phyloP scores from a whole-genome alignment of 768 basidiomycete genomes.

The Pisolithus marmoratus region DNA sequence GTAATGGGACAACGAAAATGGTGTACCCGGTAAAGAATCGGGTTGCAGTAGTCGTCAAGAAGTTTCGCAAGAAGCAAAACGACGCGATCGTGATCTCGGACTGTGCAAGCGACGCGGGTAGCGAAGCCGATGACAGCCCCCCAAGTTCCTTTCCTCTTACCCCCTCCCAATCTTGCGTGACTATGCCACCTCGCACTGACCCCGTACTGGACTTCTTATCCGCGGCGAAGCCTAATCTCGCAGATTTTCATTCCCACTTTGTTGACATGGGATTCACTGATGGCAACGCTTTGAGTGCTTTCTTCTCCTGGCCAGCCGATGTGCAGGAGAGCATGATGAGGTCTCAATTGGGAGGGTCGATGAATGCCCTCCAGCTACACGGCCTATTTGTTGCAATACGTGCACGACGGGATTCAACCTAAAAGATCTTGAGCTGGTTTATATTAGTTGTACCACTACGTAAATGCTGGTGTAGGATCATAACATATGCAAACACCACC shows the following conservation, averaged over 20 bases:
- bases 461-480: neutral
- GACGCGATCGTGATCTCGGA: no score
- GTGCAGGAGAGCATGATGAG: constrained; percentile 1
- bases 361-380: constrained; percentile 4
- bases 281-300: neutral
- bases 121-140: no score
- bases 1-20: neutral
- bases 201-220: constrained; percentile 1
- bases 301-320: constrained; percentile 3
- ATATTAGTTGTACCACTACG: neutral
- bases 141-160: no score
- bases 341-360: neutral
- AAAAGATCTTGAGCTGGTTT: neutral
- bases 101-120: no score
- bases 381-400: constrained; percentile 2
- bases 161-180: no score
- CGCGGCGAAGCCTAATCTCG: constrained; percentile 1
- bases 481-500: no score
- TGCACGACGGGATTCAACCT: neutral
- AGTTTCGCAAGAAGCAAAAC: no score
- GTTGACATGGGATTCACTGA: constrained; percentile 1
- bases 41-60: no score
- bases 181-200: neutral
- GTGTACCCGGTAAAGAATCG: no score
- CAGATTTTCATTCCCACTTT: constrained; percentile 1